A percentile compares a stretch with the other conserved stretches of the same genome.
Conservation (phyloP, 345 rosid species). For the Ailanthus altissimus region DNA sequence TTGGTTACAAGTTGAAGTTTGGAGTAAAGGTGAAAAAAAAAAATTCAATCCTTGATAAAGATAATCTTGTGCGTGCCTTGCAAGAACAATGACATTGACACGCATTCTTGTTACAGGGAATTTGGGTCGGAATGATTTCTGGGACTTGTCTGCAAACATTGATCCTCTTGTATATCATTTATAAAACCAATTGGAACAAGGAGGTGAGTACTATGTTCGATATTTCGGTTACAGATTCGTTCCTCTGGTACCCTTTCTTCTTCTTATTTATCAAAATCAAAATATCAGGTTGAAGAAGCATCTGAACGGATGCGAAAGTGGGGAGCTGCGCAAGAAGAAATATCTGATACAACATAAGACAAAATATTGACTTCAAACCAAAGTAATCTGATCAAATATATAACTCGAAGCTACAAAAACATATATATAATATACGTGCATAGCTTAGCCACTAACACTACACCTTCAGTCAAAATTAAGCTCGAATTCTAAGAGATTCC, state of each 20-base stretch:
- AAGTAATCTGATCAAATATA: background rate
- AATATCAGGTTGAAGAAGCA: constrained; percentile 73
- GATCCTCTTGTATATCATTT: constrained; percentile 57
- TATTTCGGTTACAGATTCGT: background rate
- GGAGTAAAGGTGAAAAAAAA: constrained; percentile 65
- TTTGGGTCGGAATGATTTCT: constrained; percentile 92
- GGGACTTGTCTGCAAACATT: constrained; percentile 85
- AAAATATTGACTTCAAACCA: background rate
- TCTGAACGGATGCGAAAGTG: constrained; percentile 66
- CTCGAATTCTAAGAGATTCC: too few species aligned
- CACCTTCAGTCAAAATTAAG: background rate
- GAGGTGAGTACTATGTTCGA: constrained; percentile 45
- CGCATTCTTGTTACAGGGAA: constrained; percentile 52
- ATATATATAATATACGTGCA: background rate
- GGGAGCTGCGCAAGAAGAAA: constrained; percentile 34
- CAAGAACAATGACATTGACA: constrained; percentile 2
- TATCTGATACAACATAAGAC: constrained; percentile 1
- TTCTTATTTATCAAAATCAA: background rate
- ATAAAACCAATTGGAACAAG: constrained; percentile 79
- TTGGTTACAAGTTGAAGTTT: constrained; percentile 65
- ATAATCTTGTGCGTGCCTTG: background rate
- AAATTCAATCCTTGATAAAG: background rate
- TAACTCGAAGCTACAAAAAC: background rate
- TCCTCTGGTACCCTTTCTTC: too few species aligned
- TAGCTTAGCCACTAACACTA: background rate